Percentiles rank a stretch among this genome's conserved stretches.
These are phyloP conservation scores for Vanrija sp. DNA, from an alignment of 1,284 basidiomycete species.

Conservation along the genomic window DNA sequence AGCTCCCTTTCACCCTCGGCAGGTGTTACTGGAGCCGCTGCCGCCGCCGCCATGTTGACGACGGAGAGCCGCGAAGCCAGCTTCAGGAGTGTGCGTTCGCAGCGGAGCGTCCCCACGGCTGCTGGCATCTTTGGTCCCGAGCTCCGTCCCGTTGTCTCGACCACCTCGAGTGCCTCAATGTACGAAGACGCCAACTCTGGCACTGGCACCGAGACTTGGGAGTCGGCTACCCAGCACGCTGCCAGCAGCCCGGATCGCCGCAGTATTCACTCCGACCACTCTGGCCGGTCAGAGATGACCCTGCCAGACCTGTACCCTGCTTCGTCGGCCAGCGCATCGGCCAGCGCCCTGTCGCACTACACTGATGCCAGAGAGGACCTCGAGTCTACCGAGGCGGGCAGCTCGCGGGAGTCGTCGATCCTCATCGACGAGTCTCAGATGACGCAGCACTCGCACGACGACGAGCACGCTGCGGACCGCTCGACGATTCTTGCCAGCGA, in stretches of 20 bases:
- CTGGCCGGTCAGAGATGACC: constrained; percentile 14
- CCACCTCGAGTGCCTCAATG: constrained; percentile 5
- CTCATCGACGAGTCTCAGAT: too few species aligned
- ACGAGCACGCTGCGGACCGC: too few species aligned
- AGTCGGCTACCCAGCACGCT: not conserved
- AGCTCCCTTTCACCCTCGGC: too few species aligned
- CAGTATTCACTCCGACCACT: not conserved
- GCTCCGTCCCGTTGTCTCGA: not conserved
- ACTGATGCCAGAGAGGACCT: constrained; percentile 5
- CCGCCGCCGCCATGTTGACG: too few species aligned
- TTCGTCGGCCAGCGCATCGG: constrained; percentile 8
- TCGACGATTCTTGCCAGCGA: too few species aligned
- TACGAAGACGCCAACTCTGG: constrained; percentile 2
- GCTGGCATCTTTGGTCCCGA: not conserved
- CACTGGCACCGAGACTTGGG: not conserved
- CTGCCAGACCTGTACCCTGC: constrained; percentile 10
- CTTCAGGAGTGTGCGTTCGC: too few species aligned
- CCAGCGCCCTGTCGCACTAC: constrained; percentile 8
- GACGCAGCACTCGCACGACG: too few species aligned
- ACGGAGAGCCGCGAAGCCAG: too few species aligned
- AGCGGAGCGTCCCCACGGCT: too few species aligned
- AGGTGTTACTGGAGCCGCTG: too few species aligned
- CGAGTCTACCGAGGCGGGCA: not conserved
- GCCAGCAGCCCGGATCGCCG: not conserved
- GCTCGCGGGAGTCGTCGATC: not conserved